A percentile compares a stretch with the other conserved stretches of the same genome.
Conservation (phyloP, 2,329 filamentous ascomycete species). For the Zasmidium citrigriseum region DNA sequence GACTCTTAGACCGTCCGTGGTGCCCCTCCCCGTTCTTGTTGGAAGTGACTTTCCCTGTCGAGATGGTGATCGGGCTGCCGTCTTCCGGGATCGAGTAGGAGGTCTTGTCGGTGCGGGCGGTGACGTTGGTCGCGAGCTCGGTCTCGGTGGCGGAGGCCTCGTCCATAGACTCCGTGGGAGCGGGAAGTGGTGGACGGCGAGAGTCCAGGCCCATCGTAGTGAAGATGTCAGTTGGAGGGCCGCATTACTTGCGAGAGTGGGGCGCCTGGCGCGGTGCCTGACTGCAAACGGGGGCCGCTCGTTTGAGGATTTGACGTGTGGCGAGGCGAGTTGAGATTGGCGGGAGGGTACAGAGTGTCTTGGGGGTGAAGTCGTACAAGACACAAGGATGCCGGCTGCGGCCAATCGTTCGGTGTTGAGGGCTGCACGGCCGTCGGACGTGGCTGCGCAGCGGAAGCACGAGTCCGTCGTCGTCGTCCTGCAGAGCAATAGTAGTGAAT, state of each 20-base stretch:
- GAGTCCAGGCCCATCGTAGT: constrained; percentile 21
- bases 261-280: not conserved
- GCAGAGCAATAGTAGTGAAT: not conserved
- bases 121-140: constrained; percentile 67
- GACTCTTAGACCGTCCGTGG: constrained; percentile 64
- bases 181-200: constrained; percentile 63
- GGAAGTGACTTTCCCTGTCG: constrained; percentile 64
- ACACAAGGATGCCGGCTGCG: not conserved
- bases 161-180: constrained; percentile 73
- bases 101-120: constrained; percentile 67
- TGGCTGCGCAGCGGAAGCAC: not conserved
- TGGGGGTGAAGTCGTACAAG: not conserved
- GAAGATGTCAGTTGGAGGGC: not conserved
- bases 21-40: constrained; percentile 51
- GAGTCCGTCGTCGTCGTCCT: not conserved
- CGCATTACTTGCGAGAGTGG: not conserved
- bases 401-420: not conserved
- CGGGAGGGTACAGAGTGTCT: not conserved
- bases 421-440: not conserved
- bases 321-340: not conserved
- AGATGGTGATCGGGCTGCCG: constrained; percentile 89
- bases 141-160: constrained; percentile 45
- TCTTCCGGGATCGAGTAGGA: constrained; percentile 81
- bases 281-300: not conserved
- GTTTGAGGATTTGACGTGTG: constrained; percentile 2